These are phyloP conservation scores for Aspergillus ellipticus DNA, from an alignment of 495 filamentous ascomycete genomes.

Conservation along the genomic window DNA sequence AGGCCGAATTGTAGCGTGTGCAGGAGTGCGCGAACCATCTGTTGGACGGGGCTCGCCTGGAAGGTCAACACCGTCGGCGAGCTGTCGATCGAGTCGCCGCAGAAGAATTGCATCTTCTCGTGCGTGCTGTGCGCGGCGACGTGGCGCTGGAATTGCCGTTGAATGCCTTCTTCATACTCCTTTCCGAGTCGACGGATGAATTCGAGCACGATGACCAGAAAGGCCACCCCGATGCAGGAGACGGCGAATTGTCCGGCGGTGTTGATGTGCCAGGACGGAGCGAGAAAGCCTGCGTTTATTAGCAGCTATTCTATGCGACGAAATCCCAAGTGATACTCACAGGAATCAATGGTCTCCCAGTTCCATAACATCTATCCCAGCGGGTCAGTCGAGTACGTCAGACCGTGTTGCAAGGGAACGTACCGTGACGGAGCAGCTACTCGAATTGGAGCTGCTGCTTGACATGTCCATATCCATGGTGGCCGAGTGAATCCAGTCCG, in stretches of 20 bases:
- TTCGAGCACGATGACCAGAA: conserved; percentile 59
- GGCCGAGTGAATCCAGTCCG: not conserved
- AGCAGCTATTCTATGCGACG: not conserved
- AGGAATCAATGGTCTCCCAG: conserved; percentile 62
- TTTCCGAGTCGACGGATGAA: conserved; percentile 51
- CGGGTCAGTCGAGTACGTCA: too few species aligned
- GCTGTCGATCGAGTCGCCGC: conserved; percentile 4
- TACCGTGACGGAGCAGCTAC: conserved; percentile 24
- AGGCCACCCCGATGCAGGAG: conserved; percentile 61
- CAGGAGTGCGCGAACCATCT: conserved; percentile 52
- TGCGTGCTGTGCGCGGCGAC: conserved; percentile 15
- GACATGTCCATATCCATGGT: conserved; percentile 11
- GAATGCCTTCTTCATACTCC: conserved; percentile 55
- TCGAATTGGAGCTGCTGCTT: conserved; percentile 12
- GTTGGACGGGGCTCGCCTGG: conserved; percentile 50
- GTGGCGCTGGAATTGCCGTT: conserved; percentile 38
- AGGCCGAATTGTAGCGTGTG: conserved; percentile 61
- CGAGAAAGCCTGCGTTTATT: conserved; percentile 46
- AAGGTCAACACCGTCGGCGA: conserved; percentile 24
- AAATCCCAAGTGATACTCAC: conserved; percentile 19
- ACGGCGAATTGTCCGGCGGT: conserved; percentile 58
- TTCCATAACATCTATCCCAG: conserved; percentile 74
- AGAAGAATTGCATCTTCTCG: conserved; percentile 15
- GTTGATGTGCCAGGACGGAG: conserved; percentile 56
- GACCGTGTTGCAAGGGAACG: too few species aligned